Conservation (phyloP, 2,329 filamentous ascomycete species). For the Fusarium incarnatum region DNA sequence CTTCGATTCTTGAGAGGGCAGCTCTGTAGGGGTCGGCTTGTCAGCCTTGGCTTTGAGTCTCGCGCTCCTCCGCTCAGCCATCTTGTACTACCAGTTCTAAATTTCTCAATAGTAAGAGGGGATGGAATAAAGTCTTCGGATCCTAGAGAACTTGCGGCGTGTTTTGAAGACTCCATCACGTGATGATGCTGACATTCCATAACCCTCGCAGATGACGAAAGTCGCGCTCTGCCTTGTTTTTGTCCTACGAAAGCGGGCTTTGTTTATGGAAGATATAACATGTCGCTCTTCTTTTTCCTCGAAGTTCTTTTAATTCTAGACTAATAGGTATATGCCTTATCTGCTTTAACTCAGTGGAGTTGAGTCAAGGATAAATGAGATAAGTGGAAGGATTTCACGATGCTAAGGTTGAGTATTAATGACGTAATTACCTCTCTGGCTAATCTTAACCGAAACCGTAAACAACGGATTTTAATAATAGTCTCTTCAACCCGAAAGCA, state of each 20-base stretch:
- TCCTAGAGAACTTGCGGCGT: accelerated
- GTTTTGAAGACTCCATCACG: background rate
- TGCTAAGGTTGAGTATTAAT: background rate
- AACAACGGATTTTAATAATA: too few relatives aligned
- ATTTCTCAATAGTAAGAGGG: accelerated
- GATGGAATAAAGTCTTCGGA: too few relatives aligned
- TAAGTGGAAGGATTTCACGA: background rate
- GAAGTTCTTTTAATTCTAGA: too few relatives aligned
- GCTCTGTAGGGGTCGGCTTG: background rate
- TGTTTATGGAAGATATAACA: too few relatives aligned
- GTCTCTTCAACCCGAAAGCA: too few relatives aligned
- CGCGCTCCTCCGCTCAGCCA: slow-evolving; percentile 28
- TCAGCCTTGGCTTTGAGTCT: slow-evolving; percentile 9
- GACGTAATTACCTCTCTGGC: background rate
- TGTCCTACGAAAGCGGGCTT: background rate
- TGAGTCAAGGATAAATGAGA: background rate
- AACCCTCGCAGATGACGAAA: background rate
- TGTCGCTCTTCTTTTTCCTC: accelerated
- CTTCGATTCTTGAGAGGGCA: background rate
- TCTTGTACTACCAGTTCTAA: background rate
- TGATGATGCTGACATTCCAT: background rate
- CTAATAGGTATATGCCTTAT: background rate
- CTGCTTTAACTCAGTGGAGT: too few relatives aligned
- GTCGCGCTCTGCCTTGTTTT: background rate
- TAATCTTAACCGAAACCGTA: too few relatives aligned